A percentile compares a stretch with the other conserved stretches of the same genome.
Conservation (phyloP, 306 rosid genomes). For the Fragaria iinumae region DNA sequence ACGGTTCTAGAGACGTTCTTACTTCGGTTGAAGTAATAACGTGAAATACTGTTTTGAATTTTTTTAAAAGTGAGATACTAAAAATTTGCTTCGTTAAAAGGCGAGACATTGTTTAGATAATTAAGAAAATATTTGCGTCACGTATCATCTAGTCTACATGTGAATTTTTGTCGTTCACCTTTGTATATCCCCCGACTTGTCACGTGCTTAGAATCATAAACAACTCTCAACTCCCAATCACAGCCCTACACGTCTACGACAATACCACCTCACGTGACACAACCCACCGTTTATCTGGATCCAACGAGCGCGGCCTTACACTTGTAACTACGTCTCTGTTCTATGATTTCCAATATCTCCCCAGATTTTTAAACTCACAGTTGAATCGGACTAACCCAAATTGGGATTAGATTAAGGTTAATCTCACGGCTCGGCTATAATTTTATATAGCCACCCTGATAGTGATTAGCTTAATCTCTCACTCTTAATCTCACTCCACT, state of each 20-base stretch:
- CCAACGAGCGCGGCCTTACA: constrained; percentile 23
- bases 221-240: background rate
- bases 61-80: too few relatives aligned
- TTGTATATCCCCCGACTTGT: background rate
- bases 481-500: background rate
- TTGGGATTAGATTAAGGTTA: background rate
- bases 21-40: too few relatives aligned
- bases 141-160: too few relatives aligned
- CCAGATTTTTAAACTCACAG: background rate
- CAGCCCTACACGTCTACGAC: background rate
- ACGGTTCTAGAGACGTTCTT: too few relatives aligned
- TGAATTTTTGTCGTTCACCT: background rate
- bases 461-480: background rate
- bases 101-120: too few relatives aligned
- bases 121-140: too few relatives aligned
- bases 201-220: constrained; percentile 5
- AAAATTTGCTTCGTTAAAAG: too few relatives aligned
- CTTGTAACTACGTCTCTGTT: background rate
- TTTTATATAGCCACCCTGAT: background rate
- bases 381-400: background rate
- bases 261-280: background rate
- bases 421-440: constrained; percentile 2
- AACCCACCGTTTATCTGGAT: constrained; percentile 31
- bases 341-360: background rate
- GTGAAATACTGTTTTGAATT: too few relatives aligned